Conservation (phyloP, 2,329 filamentous ascomycete genomes). For the Macrophomina tecta region DNA sequence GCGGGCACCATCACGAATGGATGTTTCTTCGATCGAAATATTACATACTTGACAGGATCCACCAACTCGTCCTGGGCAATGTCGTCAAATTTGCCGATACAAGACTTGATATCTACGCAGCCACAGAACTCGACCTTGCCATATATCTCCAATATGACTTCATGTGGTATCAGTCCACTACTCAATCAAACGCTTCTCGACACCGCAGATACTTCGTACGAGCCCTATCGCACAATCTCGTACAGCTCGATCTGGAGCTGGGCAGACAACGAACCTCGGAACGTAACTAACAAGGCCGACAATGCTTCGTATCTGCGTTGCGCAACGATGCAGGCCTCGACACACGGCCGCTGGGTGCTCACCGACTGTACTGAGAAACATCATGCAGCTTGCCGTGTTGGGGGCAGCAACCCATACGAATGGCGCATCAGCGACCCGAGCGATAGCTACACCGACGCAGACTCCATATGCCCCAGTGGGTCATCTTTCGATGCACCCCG, state of each 20-base stretch:
- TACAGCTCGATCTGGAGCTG: conserved; percentile 65
- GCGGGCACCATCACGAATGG: conserved; percentile 55
- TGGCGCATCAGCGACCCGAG: conserved; percentile 59
- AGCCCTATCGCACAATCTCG: conserved; percentile 59
- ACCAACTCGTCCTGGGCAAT: conserved; percentile 58
- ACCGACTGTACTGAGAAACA: conserved; percentile 60
- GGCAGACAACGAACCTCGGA: conserved; percentile 61
- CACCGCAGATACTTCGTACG: conserved; percentile 56
- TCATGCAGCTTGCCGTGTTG: conserved; percentile 63
- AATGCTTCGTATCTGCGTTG: conserved; percentile 55
- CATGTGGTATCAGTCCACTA: conserved; percentile 66
- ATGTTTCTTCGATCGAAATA: conserved; percentile 58
- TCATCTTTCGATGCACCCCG: conserved; percentile 64
- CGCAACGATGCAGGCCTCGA: conserved; percentile 56
- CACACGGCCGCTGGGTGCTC: conserved; percentile 63
- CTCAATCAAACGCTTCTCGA: conserved; percentile 60
- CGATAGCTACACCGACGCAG: conserved; percentile 52
- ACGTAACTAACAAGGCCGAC: conserved; percentile 45
- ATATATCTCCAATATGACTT: conserved; percentile 50
- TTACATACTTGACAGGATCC: conserved; percentile 46
- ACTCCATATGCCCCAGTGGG: conserved; percentile 54
- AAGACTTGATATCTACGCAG: conserved; percentile 32
- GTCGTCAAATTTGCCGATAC: conserved; percentile 31
- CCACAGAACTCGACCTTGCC: conserved; percentile 37
- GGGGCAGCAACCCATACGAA: conserved; percentile 56